Percentiles rank a stretch among this genome's conserved stretches.
phyloP scores from a whole-genome alignment of 2,329 filamentous ascomycete genomes.

The Penicillium digitatum region DNA sequence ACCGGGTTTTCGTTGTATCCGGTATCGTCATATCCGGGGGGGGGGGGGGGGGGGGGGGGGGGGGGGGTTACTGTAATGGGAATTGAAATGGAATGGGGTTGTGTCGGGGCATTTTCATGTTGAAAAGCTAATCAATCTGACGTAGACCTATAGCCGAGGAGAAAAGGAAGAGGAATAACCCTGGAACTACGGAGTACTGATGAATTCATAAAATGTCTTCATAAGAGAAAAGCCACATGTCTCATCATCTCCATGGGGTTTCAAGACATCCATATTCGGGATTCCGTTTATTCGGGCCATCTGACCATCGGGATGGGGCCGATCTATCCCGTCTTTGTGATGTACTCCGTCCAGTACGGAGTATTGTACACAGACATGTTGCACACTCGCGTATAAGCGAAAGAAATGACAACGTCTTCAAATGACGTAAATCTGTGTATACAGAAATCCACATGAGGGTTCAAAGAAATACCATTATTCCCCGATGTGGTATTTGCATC shows the following conservation, averaged over 20 bases:
- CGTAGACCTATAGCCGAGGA: background rate
- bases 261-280: background rate
- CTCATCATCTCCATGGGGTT: constrained; percentile 3
- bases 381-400: background rate
- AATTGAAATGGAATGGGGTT: background rate
- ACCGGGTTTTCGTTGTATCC: too few species aligned
- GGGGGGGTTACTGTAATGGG: too few species aligned
- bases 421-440: background rate
- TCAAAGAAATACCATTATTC: background rate
- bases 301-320: background rate
- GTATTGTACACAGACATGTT: background rate
- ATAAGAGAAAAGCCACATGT: constrained; percentile 4
- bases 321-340: background rate
- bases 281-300: constrained; percentile 3
- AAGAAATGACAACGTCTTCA: background rate
- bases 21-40: too few species aligned
- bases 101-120: background rate
- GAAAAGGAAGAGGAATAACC: background rate
- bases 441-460: background rate
- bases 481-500: background rate
- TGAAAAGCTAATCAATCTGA: background rate
- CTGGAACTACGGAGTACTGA: background rate
- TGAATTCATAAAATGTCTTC: too few species aligned
- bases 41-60: too few species aligned
- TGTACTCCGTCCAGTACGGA: too few species aligned